Base-by-base conservation (phyloP, 192 early-diverging fungal species). In the Dimargaris xerosporica region DNA sequence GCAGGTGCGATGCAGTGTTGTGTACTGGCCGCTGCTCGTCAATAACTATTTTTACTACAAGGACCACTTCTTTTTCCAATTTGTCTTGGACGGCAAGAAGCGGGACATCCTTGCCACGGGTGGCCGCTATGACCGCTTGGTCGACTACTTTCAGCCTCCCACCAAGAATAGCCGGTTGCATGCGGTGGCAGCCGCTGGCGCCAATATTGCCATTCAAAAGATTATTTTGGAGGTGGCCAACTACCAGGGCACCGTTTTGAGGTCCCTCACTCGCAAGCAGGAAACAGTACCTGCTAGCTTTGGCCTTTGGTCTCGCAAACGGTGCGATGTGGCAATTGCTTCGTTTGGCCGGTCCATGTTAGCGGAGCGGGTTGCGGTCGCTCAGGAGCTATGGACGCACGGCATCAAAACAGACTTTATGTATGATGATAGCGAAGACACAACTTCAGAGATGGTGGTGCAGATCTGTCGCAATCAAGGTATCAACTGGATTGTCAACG, bases 391-490 rank as follows among this genome's bases (percentile, higher is more conserved):
- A 17, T 93, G 93, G 91, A 69, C 69, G 1, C 78, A 82, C 45
- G 82, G 81, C 5, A 79, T 96, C 63, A 78, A 82, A 60, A 84
- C 90, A 0, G 93, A 94, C 43, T 82, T 94, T 45, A 73, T 85
- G 65, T 84, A 91, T 43, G 79, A 89, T 62, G 88, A 91, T 54
- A 75, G 73, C 19, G 77, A 78, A 1, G 80, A 83, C 58, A 69
- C 84, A 63, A 86, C 83, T 6, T 82, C 84, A 29, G 87, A 89
- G 52, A 70, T 50, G 45, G 61, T 50, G n/a, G 75, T 75, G 5
- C 72, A 70, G 6, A 72, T 77, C 10, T 89, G 87, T 68, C 71
- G 73, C 30, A 78, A 83, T 28, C 75, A 80, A 51, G 80, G 83
- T 21, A 87, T 89, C 63, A 87, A 84, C 71, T 89, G 87, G 87